Evolutionary conservation across 176 grass and related monocot genomes (phyloP), one percentile per base, ranked within the genome.

Genomic region (Puya raimondii): DNA sequence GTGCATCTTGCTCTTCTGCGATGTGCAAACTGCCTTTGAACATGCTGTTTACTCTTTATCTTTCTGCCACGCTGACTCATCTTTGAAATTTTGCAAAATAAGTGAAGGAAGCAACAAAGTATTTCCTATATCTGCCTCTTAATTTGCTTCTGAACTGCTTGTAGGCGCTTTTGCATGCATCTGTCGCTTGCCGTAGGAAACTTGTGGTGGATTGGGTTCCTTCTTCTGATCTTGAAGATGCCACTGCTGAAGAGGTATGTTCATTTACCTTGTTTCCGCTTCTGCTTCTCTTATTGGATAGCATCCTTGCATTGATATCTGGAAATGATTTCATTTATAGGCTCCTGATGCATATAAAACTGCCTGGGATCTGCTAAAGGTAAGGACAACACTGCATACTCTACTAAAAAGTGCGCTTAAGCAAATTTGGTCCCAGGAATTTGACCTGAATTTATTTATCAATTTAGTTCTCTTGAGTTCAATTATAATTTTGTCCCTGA

Each of bases 161-260:
- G 11, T 76, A 90, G 89, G 90, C 89, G 78, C 87, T 99, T 73
- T 75, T 88, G 72, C 95, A 99, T 86, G 95, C 89, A 80, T 99
- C 95, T 67, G 85, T 86, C 70, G 80, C 68, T 75, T 88, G 86
- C 74, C 76, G 69, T 78, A 93, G 82, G 66, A 99, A 99, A 74
- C 87, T 99, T 86, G 72, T 99, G 18, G 80, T 99, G 17, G 71
- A 99, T 17, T 99, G 90, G 95, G 78, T 99, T 68, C 85, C 82
- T 83, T 88, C 95, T 68, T 79, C 84, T 71, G 90, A 99, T 80
- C 95, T 99, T 64, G 95, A 99, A 86, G 84, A 93, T 52, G 49
- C 72, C 68, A 74, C 89, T 83, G 73, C 68, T 64, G 74, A 79
- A 77, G 85, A 99, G 89, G 94, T 93, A 23, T 73, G 75, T 77